Percentiles rank a stretch among this genome's conserved stretches.
Conservation (phyloP, 2,329 filamentous ascomycete genomes). For the Penicillium sp. region DNA sequence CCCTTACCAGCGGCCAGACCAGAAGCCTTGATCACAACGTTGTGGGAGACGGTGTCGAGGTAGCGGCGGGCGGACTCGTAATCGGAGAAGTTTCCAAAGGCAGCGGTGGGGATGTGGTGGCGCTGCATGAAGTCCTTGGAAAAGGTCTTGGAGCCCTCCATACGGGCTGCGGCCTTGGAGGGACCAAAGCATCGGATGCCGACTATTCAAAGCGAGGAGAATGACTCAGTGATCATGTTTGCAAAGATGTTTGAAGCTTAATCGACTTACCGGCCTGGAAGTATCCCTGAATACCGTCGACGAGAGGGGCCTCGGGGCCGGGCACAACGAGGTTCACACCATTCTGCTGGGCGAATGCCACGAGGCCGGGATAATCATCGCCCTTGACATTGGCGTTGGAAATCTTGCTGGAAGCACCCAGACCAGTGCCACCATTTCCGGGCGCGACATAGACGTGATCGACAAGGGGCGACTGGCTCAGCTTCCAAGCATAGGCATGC, state of each 20-base stretch:
- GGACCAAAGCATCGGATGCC: constrained; percentile 86
- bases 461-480: constrained; percentile 78
- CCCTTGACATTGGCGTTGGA: constrained; percentile 73
- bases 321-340: constrained; percentile 81
- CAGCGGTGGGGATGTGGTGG: constrained; percentile 85
- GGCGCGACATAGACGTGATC: constrained; percentile 70
- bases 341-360: constrained; percentile 73
- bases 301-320: constrained; percentile 90
- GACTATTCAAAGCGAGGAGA: constrained; percentile 43
- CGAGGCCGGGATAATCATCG: constrained; percentile 77
- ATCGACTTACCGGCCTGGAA: constrained; percentile 63
- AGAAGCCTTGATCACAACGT: constrained; percentile 90
- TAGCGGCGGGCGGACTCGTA: constrained; percentile 75
- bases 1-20: constrained; percentile 94
- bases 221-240: constrained; percentile 7
- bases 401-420: constrained; percentile 60
- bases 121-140: constrained; percentile 97
- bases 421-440: constrained; percentile 86
- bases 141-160: constrained; percentile 97
- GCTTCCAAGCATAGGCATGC: constrained; percentile 92
- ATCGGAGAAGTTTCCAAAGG: constrained; percentile 84
- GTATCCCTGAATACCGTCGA: constrained; percentile 83
- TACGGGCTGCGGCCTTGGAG: constrained; percentile 76
- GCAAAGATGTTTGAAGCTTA: constrained; percentile 1
- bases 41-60: constrained; percentile 69